Percentiles rank a stretch among this genome's conserved stretches.
Evolutionary conservation across 805 yeast species (phyloP).

Genomic region (Candida sakaeoensis): DNA sequence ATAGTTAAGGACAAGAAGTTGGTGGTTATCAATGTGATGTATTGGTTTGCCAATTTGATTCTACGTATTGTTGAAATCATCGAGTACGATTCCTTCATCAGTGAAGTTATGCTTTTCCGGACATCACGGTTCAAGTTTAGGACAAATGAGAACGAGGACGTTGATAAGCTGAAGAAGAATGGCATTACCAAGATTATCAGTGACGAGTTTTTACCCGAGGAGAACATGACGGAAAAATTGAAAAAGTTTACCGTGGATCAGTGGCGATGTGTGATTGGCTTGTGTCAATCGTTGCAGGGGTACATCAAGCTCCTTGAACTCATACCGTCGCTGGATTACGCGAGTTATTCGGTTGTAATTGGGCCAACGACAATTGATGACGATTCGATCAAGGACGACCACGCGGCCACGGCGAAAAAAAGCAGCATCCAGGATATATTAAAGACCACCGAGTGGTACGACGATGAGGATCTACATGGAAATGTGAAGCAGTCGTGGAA

Average conservation of each 20-base stretch:
- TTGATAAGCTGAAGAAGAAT: no score
- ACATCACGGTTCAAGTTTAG: conserved; percentile 22
- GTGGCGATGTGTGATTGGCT: conserved; percentile 26
- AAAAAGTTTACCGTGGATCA: conserved; percentile 15
- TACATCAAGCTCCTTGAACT: conserved; percentile 33
- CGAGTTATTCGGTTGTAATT: conserved; percentile 9
- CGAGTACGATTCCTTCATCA: conserved; percentile 18
- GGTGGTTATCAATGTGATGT: conserved; percentile 4
- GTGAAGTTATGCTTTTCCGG: conserved; percentile 32
- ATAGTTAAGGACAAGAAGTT: background rate
- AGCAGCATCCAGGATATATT: background rate
- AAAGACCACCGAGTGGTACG: conserved; percentile 15
- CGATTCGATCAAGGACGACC: background rate
- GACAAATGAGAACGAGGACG: background rate
- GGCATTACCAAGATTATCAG: conserved; percentile 13
- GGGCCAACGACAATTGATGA: conserved; percentile 11
- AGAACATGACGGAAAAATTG: conserved; percentile 14
- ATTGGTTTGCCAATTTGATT: conserved; percentile 9
- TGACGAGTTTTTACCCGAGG: conserved; percentile 16
- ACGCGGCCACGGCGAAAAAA: background rate
- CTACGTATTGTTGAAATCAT: conserved; percentile 11
- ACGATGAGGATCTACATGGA: conserved; percentile 9
- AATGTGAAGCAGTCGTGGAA: conserved; percentile 15
- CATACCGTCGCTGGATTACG: conserved; percentile 2
- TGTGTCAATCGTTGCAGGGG: conserved; percentile 26